Base-by-base conservation (phyloP, 1,284 basidiomycete genomes). In the Cutaneotrichosporon sp. region DNA sequence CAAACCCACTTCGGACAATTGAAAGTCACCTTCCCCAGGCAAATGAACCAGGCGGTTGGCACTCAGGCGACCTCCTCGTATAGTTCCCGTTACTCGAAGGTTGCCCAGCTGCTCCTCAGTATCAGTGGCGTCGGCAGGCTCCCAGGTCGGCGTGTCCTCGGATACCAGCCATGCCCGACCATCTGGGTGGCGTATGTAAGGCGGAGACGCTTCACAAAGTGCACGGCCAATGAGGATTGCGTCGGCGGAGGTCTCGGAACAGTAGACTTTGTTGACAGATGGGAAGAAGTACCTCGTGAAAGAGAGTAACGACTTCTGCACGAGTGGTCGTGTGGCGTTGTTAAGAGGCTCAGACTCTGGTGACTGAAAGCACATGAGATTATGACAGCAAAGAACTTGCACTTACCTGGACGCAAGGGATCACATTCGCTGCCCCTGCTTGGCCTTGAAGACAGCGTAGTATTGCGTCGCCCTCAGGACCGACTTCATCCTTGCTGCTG, bases 241-340 rank as follows among this genome's bases (percentile, higher is more conserved):
- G 67, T 93, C 88, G 40, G 85, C 79, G 39, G 80, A 68, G 0
- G 78, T 77, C 49, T 76, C 74, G 17, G 66, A 55, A 0, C 67
- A 71, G 62, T 79, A 75, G 4, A 81, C 69, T 62, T 80, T 80
- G 35, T 79, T 77, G 60, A 91, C 86, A n/a, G 81, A 80, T 0
- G 94, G 94, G 54, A 90, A 88, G 73, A 98, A 99, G 76, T 98
- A 97, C 60, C 86, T 84, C 51, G 93, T 84, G 77, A 97, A 97
- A 2, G 90, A 94, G 8, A 92, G 79, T 1, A 96, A 79, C 0
- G 89, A 93, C 76, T 90, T 91, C 55, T 88, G 76, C 38, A 90
- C 81, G 8, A 82, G 82, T 20, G 68, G 70, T 22, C 67, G 67
- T 0, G 80, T 67, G 23, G 84, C 81, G 23, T 81, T 76, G 69